These are phyloP conservation scores for Linnemannia elongata DNA, from an alignment of 192 early-diverging fungal genomes.

Conservation along the genomic window DNA sequence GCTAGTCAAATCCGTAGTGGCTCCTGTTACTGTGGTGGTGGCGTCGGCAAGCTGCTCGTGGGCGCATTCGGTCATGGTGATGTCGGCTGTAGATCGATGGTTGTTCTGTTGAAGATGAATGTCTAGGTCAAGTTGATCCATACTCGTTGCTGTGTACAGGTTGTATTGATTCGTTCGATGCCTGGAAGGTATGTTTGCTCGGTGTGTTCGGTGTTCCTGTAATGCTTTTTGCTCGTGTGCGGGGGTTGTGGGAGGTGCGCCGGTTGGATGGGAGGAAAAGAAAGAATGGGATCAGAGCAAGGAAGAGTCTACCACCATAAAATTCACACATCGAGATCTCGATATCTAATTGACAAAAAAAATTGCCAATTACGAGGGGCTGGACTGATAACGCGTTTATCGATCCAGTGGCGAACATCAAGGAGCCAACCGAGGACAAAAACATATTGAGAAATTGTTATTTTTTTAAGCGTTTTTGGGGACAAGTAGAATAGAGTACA, in stretches of 20 bases:
- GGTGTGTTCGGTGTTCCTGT: not conserved
- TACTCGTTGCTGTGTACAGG: not conserved
- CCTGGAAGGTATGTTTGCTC: not conserved
- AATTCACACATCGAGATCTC: not conserved
- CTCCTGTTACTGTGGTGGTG: not conserved
- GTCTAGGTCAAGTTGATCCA: not conserved
- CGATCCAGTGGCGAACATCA: too few relatives aligned
- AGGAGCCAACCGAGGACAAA: too few relatives aligned
- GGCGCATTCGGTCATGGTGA: slow-evolving; percentile 16
- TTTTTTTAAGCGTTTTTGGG: not conserved
- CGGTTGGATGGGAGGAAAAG: not conserved
- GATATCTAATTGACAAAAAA: slow-evolving; percentile 8
- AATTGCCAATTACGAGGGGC: not conserved
- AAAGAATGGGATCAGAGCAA: too few relatives aligned
- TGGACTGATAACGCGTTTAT: not conserved
- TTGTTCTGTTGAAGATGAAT: not conserved
- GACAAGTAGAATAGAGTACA: not conserved
- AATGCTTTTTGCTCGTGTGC: slow-evolving; percentile 11
- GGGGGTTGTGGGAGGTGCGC: not conserved
- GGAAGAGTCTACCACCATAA: not conserved
- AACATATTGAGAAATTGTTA: not conserved
- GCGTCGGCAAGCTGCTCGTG: not conserved
- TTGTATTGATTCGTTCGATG: not conserved
- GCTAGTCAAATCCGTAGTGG: not conserved
- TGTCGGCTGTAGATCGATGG: not conserved